Conservation (phyloP, 139 green algal genomes). For the Chloropicon primus region DNA sequence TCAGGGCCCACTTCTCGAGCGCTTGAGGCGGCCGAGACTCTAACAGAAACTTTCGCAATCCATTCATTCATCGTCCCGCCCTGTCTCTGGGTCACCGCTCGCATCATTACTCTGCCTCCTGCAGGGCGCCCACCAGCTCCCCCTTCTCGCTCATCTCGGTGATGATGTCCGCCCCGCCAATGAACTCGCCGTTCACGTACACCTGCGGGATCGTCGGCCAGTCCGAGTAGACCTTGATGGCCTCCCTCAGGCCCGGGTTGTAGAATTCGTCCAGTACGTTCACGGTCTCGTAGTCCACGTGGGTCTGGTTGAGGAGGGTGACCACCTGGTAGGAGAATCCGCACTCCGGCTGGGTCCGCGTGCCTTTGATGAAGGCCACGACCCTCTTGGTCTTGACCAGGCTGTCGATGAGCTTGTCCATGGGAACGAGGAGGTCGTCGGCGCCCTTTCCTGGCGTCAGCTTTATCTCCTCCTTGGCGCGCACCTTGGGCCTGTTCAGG, state of each 20-base stretch:
- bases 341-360: slow-evolving; percentile 64
- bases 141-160: slow-evolving; percentile 60
- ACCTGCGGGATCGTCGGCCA: slow-evolving; percentile 95
- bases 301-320: slow-evolving; percentile 45
- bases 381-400: slow-evolving; percentile 69
- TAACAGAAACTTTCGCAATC: too few species aligned
- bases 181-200: slow-evolving; percentile 79
- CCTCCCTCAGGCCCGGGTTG: slow-evolving; percentile 73
- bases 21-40: neutral
- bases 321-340: slow-evolving; percentile 78
- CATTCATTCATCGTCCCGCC: too few species aligned
- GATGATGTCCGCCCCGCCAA: slow-evolving; percentile 84
- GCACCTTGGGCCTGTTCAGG: neutral
- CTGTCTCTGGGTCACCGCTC: too few species aligned
- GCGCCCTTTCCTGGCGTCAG: slow-evolving; percentile 59
- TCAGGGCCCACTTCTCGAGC: neutral
- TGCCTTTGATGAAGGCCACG: slow-evolving; percentile 87
- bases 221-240: slow-evolving; percentile 80
- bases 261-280: slow-evolving; percentile 87
- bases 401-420: slow-evolving; percentile 45
- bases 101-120: neutral
- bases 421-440: slow-evolving; percentile 42
- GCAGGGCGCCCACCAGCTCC: slow-evolving; percentile 23
- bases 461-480: slow-evolving; percentile 50
- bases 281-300: slow-evolving; percentile 48